These are phyloP conservation scores for Entophlyctis helioformis DNA, from an alignment of 192 early-diverging fungal species.

Conservation along the genomic window DNA sequence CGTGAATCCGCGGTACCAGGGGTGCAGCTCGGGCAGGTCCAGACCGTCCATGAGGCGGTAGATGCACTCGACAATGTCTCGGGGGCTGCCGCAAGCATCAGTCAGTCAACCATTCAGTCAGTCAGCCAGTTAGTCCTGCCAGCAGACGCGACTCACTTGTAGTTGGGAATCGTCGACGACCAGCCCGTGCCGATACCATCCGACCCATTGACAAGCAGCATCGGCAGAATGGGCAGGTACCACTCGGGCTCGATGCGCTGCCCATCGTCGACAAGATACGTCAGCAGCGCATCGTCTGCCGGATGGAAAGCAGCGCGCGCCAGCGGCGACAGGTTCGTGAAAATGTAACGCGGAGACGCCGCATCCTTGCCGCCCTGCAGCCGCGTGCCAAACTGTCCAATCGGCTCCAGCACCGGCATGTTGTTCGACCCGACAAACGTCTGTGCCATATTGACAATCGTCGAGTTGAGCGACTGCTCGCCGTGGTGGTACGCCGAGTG, in stretches of 20 bases:
- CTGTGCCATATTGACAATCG: slow-evolving; percentile 89
- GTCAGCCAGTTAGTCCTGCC: too few relatives aligned
- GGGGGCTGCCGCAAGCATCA: too few relatives aligned
- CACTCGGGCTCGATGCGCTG: slow-evolving; percentile 88
- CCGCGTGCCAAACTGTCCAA: slow-evolving; percentile 88
- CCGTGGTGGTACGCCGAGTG: slow-evolving; percentile 93
- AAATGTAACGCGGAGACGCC: slow-evolving; percentile 96
- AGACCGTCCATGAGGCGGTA: slow-evolving; percentile 64
- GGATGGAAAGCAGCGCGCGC: slow-evolving; percentile 66
- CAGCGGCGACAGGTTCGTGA: slow-evolving; percentile 60
- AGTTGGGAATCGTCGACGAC: slow-evolving; percentile 46
- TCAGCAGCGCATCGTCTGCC: slow-evolving; percentile 71
- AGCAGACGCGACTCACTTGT: slow-evolving; percentile 27
- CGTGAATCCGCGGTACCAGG: slow-evolving; percentile 91
- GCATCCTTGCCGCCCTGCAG: slow-evolving; percentile 79
- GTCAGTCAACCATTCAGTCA: too few relatives aligned
- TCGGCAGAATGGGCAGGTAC: slow-evolving; percentile 87
- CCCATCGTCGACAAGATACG: slow-evolving; percentile 79
- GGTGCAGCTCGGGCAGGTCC: slow-evolving; percentile 59
- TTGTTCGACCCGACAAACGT: slow-evolving; percentile 96
- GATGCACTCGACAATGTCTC: slow-evolving; percentile 80
- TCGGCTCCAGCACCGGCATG: slow-evolving; percentile 67
- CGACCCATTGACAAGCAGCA: slow-evolving; percentile 86
- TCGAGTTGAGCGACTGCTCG: slow-evolving; percentile 66
- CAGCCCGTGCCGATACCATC: slow-evolving; percentile 93